These are phyloP conservation scores for Fusarium equiseti DNA, from an alignment of 2,329 filamentous ascomycete genomes.

Conservation along the genomic window DNA sequence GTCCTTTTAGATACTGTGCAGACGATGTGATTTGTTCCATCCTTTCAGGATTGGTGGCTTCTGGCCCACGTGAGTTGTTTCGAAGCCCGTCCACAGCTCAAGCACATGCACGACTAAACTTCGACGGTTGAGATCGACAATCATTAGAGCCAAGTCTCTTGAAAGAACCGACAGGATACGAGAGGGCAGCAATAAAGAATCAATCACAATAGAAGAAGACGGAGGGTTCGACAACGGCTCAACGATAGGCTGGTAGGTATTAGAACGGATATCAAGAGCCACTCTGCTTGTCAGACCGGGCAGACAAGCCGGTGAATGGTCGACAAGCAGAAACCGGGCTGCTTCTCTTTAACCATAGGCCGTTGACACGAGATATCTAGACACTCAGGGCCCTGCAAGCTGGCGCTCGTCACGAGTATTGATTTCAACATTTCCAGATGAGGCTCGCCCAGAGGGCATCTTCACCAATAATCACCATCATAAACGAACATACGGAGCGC, in stretches of 20 bases:
- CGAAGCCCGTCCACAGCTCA: constrained; percentile 15
- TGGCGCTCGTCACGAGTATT: not conserved
- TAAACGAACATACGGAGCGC: not conserved
- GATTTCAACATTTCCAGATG: constrained; percentile 2
- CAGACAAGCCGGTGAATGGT: not conserved
- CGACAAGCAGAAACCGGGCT: not conserved
- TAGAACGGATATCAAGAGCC: constrained; percentile 9
- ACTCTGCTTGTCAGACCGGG: not conserved
- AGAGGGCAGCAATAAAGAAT: not conserved
- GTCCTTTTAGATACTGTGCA: constrained; percentile 13
- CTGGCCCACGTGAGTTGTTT: constrained; percentile 32
- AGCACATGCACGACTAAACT: constrained; percentile 22
- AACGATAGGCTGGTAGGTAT: not conserved
- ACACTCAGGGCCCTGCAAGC: not conserved
- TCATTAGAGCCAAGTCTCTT: not conserved
- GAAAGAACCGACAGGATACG: not conserved
- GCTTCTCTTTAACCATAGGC: not conserved
- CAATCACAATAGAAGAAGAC: not conserved
- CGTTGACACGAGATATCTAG: not conserved
- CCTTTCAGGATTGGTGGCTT: constrained; percentile 26
- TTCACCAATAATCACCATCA: constrained; percentile 7
- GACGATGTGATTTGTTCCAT: constrained; percentile 8
- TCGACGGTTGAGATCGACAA: constrained; percentile 13
- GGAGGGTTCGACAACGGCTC: not conserved
- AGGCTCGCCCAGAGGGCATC: not conserved